Evolutionary conservation across 176 grass and related monocot species (phyloP), one percentile per base, ranked within the genome.

Genomic region (Neostapfia colusana): DNA sequence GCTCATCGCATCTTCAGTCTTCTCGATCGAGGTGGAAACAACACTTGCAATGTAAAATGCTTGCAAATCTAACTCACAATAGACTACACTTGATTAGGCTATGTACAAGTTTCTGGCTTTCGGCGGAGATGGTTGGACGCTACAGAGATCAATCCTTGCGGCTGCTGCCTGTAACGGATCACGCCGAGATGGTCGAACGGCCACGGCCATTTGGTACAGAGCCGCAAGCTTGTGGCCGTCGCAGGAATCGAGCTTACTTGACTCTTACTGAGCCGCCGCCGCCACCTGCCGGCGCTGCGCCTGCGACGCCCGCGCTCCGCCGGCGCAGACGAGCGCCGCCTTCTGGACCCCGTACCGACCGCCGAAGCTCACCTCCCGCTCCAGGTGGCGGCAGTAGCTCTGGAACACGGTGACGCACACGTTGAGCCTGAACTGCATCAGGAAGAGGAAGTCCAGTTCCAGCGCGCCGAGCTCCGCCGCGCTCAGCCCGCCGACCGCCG

Each of bases 381-480:
- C 88, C 28, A 97, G 79, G 82, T 92, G 91, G 20, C 91, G 79
- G 78, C 91, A 86, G 65, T 97, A 93, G 80, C 73, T 97, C 84
- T 85, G 86, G 72, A 88, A 97, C 34, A 97, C 79, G 67, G 63
- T 88, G 2, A 77, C 56, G 61, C 89, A 93, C 0, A 97, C 89
- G 78, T 93, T 89, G 65, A 97, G 88, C 89, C 79, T 72, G 81
- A 97, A 97, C 77, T 80, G 67, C 87, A 97, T 80, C 50, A 97
- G 76, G 92, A 93, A 97, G 7, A 97, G 73, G 67, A 97, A 97
- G 43, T 93, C 24, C 0, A 97, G 75, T 78, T 97, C 95, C 79
- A 93, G 78, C 34, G 72, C 50, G 76, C 82, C 72, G 42, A 97
- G 74, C 78, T 97, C 95, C 75, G 60, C 63, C 16, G 86, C 75